Percentiles rank a stretch among this genome's conserved stretches.
These are phyloP conservation scores for Emmonsiellopsis sp. DNA, from an alignment of 2,329 filamentous ascomycete species.

Conservation along the genomic window DNA sequence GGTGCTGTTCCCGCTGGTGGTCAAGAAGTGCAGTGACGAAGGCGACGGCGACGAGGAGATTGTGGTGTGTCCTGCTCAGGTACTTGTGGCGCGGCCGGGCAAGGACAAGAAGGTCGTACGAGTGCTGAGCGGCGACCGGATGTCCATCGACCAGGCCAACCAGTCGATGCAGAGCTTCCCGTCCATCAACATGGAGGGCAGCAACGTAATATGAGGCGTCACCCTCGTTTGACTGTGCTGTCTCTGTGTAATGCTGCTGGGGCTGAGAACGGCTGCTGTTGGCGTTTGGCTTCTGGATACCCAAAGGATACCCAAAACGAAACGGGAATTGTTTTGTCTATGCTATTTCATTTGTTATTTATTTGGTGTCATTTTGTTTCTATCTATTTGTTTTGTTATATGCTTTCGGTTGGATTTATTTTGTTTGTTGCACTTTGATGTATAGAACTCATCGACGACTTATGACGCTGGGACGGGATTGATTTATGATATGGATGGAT, in stretches of 20 bases:
- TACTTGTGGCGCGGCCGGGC: conserved; percentile 59
- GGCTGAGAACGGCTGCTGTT: neutral
- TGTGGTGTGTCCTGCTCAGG: conserved; percentile 90
- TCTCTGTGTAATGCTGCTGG: neutral
- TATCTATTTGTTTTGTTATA: conserved; percentile 3
- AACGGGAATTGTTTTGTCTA: conserved; percentile 2
- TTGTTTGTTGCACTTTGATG: neutral
- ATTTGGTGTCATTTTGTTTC: conserved; percentile 1
- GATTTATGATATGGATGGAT: neutral
- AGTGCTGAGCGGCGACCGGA: conserved; percentile 33
- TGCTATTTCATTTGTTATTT: conserved; percentile 7
- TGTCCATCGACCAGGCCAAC: conserved; percentile 30
- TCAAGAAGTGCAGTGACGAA: conserved; percentile 86
- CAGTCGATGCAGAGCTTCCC: conserved; percentile 35
- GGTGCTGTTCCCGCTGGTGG: conserved; percentile 90
- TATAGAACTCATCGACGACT: neutral
- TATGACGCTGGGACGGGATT: conserved; percentile 8
- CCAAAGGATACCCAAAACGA: conserved; percentile 2
- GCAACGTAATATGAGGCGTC: conserved; percentile 37
- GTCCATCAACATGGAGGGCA: conserved; percentile 36
- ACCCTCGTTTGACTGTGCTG: conserved; percentile 18
- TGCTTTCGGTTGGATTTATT: conserved; percentile 1
- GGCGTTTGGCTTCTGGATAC: neutral
- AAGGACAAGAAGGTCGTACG: conserved; percentile 34
- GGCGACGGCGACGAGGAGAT: conserved; percentile 89